Base-by-base conservation (phyloP, 768 basidiomycete species). In the Myochromella boudieri region DNA sequence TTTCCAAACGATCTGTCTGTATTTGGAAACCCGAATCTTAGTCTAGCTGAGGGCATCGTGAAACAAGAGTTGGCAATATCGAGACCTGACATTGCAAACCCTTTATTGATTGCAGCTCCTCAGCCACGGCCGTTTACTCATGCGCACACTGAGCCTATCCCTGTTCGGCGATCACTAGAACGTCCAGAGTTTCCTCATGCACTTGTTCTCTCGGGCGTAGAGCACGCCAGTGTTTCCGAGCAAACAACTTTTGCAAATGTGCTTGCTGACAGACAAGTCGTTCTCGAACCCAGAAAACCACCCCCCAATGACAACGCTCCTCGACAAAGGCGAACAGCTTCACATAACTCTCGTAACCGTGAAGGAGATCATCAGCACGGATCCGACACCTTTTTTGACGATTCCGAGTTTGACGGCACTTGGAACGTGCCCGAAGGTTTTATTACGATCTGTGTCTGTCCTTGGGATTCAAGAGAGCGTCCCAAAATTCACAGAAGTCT, bases 391-490 rank as follows among this genome's bases (percentile, higher is more conserved):
- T 14, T 32, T 11, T 34, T 15, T 5, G 65, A 68, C 17, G 60
- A 67, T 22, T 55, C 63, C 8, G 67, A 68, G 29, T 56, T 65
- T 15, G 69, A 68, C 15, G 71, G 71, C 8, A 66, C 68, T 0
- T 82, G 79, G 78, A 71, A 74, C 39, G 64, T 87, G 21, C 87
- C 90, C 3, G 74, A 82, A 9, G 78, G 74, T 1, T 93, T 92
- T 58, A 70, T 91, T 27, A 64, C 84, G 48, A 74, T 92, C 1
- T 91, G 84, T 55, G 80, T 93, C 9, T 89, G 86, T 62, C 75
- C 80, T 8, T 68, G 74, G 52, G 80, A 87, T 62, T 64, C 78
- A 1, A 69, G 68, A 37, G 86, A 90, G 60, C 69, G 84, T 46
- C 89, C 91, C 1, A 61, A 69, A 0, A 77, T 92, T 41, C 74